Conservation (phyloP, 2,329 filamentous ascomycete genomes). For the Elsinoe fawcettii region DNA sequence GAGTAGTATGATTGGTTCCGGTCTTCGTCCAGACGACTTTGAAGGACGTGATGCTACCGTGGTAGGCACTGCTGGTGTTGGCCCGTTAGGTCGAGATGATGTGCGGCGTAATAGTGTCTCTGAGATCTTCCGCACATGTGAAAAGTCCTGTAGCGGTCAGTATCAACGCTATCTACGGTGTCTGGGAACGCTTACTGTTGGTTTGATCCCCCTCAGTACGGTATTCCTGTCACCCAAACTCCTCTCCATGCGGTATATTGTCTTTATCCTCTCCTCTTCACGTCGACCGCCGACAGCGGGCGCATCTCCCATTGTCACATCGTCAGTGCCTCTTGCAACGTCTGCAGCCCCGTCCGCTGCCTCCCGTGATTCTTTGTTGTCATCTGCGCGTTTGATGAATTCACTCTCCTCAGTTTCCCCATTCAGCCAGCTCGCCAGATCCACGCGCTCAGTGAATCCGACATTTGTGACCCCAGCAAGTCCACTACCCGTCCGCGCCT, state of each 20-base stretch:
- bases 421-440: constrained; percentile 88
- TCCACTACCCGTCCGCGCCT: constrained; percentile 52
- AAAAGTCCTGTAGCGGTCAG: constrained; percentile 65
- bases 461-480: constrained; percentile 73
- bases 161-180: not conserved
- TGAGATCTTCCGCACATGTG: constrained; percentile 80
- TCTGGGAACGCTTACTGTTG: constrained; percentile 56
- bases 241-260: constrained; percentile 87
- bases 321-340: constrained; percentile 27
- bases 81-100: constrained; percentile 34
- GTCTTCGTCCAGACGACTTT: constrained; percentile 38
- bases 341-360: constrained; percentile 45
- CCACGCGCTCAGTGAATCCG: constrained; percentile 82
- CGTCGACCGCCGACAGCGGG: constrained; percentile 45
- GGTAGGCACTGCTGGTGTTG: constrained; percentile 39
- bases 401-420: constrained; percentile 78
- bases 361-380: constrained; percentile 47
- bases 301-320: constrained; percentile 35
- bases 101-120: constrained; percentile 61
- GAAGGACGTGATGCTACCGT: constrained; percentile 23
- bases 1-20: constrained; percentile 88
- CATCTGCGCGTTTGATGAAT: constrained; percentile 77
- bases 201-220: constrained; percentile 76
- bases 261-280: constrained; percentile 71
- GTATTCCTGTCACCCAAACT: constrained; percentile 90